phyloP scores from a whole-genome alignment of 805 yeast genomes.

The Schwanniomyces yamadae region DNA sequence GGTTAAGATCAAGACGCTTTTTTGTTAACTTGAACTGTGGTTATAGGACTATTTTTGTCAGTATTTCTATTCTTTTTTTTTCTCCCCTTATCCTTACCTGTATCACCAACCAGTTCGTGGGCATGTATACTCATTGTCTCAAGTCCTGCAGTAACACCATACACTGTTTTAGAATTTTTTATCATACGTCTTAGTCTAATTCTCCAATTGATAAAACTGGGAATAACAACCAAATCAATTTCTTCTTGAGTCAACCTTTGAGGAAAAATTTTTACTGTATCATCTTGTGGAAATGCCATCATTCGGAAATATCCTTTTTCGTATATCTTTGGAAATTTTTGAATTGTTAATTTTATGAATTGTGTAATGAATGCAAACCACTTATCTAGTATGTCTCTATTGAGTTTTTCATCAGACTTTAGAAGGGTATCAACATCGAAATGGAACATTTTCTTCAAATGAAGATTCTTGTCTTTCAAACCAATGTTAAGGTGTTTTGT shows the following conservation, averaged over 20 bases:
- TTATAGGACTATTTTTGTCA: not conserved
- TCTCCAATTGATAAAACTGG: constrained; percentile 7
- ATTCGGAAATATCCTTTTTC: constrained; percentile 3
- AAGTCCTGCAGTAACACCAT: too few species aligned
- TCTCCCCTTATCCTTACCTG: not conserved
- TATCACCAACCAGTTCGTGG: too few species aligned
- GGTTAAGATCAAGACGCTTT: too few species aligned
- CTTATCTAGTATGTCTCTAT: constrained; percentile 4
- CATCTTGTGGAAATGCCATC: not conserved
- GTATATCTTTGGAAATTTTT: not conserved
- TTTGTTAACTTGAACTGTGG: too few species aligned
- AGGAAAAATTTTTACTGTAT: constrained; percentile 6
- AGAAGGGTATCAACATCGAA: constrained; percentile 3
- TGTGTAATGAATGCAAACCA: constrained; percentile 9
- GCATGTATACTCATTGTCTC: too few species aligned
- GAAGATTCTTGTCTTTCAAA: constrained; percentile 5
- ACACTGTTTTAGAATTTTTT: too few species aligned
- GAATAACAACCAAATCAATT: constrained; percentile 3
- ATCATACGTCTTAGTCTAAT: not conserved
- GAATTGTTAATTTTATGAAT: constrained; percentile 5
- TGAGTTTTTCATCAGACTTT: not conserved
- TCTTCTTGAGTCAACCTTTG: constrained; percentile 1
- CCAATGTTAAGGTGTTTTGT: constrained; percentile 7
- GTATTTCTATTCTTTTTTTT: not conserved
- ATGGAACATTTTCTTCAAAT: constrained; percentile 4